Percentiles rank a stretch among this genome's conserved stretches.
Evolutionary conservation across 2,329 filamentous ascomycete genomes (phyloP).

Genomic region (Fusarium illudens): DNA sequence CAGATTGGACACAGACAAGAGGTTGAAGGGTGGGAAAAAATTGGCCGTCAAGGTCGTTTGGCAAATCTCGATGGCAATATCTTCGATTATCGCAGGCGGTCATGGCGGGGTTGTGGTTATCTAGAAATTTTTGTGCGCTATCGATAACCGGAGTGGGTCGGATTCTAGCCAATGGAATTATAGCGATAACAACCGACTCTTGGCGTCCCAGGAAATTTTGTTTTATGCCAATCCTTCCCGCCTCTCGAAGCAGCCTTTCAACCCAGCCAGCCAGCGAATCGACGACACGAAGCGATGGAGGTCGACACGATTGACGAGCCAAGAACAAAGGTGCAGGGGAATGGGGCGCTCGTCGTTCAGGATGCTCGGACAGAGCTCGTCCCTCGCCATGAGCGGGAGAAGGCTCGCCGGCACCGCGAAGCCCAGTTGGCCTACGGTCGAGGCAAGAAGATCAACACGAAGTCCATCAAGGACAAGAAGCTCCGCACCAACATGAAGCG

Average conservation of each 20-base stretch:
- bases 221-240: constrained; percentile 35
- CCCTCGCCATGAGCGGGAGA: constrained; percentile 60
- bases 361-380: constrained; percentile 61
- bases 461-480: constrained; percentile 87
- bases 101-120: constrained; percentile 52
- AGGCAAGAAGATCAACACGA: constrained; percentile 77
- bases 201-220: constrained; percentile 48
- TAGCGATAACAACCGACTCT: constrained; percentile 39
- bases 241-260: constrained; percentile 20
- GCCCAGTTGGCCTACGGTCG: constrained; percentile 85
- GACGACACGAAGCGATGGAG: constrained; percentile 47
- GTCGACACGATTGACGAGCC: constrained; percentile 49
- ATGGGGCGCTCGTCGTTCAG: constrained; percentile 62
- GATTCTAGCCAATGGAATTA: constrained; percentile 36
- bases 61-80: constrained; percentile 39
- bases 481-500: constrained; percentile 79
- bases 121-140: constrained; percentile 51
- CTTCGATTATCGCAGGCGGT: constrained; percentile 39
- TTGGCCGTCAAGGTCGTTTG: constrained; percentile 14
- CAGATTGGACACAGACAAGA: constrained; percentile 56
- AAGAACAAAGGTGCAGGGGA: constrained; percentile 53
- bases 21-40: constrained; percentile 8
- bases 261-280: constrained; percentile 24
- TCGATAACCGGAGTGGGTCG: constrained; percentile 45
- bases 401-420: constrained; percentile 62